Base-by-base conservation (phyloP, 2,329 filamentous ascomycete genomes). In the Zymoseptoria passerinii region DNA sequence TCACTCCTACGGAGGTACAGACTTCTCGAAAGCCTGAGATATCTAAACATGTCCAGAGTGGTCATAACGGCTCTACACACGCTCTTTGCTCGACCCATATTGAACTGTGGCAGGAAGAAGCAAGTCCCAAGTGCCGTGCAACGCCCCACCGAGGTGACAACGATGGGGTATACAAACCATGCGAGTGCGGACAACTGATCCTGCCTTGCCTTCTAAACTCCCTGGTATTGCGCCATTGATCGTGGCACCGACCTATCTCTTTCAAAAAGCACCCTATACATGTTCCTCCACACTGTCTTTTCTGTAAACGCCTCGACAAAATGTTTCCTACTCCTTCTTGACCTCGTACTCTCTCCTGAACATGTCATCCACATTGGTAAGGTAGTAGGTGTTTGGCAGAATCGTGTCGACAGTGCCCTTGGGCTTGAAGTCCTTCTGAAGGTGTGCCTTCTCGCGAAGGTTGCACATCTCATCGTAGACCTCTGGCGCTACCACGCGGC, bases 401-500 rank as follows among this genome's bases (percentile, higher is more conserved):
- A 80, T 71, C 54, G 70, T 73, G 35, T 79, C 77, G 40, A 70
- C 65, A 61, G 68, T 73, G 60, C 78, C 78, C 55, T 68, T 65
- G 27, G 78, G 78, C 58, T 71, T 74, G 71, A 76, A 80, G 67
- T 75, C 71, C 71, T 77, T 78, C 74, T 80, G 73, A 58, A 80
- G 66, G 62, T 80, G 78, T 53, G 78, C 78, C 61, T 74, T 72
- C 72, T 79, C 77, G 57, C 78, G 75, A 56, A 80, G 72, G 67
- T 77, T 77, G 75, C 78, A 80, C 76, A 79, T 78, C 76, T 80
- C 74, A 53, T 80, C 78, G 69, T 80, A 81, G 5, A 75, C 73
- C 70, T 79, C 72, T 10, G 78, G 78, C 20, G 73, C 68, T 27
- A 80, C 77, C 55, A 73, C 71, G 54, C 75, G 72, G 61, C 78